These are phyloP conservation scores for Russula ochroleuca DNA, from an alignment of 768 basidiomycete species.

Conservation along the genomic window DNA sequence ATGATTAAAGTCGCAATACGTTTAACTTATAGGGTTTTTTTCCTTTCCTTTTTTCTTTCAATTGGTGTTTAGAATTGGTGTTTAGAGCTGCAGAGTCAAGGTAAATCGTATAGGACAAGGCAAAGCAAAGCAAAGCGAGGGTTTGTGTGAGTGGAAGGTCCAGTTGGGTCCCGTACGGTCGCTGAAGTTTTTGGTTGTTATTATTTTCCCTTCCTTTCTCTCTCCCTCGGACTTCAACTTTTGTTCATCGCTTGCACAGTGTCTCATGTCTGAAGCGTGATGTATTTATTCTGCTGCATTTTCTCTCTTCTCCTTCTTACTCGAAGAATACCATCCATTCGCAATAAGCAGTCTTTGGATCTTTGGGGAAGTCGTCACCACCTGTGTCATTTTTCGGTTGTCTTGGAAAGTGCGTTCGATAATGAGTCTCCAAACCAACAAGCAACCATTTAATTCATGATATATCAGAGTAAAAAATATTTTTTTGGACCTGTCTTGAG, in stretches of 20 bases:
- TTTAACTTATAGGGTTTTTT: constrained; percentile 17
- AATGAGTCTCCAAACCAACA: neutral
- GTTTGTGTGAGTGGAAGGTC: neutral
- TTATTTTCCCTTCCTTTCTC: neutral
- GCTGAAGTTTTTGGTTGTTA: neutral
- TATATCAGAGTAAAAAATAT: neutral
- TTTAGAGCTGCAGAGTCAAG: constrained; percentile 2
- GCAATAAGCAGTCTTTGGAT: neutral
- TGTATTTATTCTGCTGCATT: constrained; percentile 26
- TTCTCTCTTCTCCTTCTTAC: neutral
- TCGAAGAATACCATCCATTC: constrained; percentile 14
- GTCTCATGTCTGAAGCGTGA: neutral
- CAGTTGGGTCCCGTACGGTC: neutral
- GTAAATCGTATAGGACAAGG: neutral
- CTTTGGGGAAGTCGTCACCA: neutral
- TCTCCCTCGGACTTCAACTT: neutral
- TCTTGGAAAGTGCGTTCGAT: neutral
- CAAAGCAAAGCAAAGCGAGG: neutral
- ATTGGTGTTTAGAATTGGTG: constrained; percentile 6
- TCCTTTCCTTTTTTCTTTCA: neutral
- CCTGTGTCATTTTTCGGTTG: neutral
- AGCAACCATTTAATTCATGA: neutral
- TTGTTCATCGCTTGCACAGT: neutral
- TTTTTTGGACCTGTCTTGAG: neutral
- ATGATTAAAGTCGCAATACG: constrained; percentile 4